Evolutionary conservation across 805 yeast genomes (phyloP).

Genomic region (Wickerhamiella sorbophila): DNA sequence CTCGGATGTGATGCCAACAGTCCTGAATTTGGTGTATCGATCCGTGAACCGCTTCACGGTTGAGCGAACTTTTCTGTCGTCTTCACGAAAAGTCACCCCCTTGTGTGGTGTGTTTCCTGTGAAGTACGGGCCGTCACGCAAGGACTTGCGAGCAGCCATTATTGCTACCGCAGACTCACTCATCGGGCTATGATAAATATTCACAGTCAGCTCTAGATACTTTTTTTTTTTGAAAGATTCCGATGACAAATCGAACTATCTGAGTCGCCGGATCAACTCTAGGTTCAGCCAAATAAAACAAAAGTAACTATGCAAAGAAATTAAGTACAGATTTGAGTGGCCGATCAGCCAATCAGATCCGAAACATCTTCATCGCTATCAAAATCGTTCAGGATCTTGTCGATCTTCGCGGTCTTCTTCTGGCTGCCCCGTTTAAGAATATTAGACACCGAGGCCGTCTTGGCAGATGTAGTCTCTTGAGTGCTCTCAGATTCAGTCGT

Average conservation of each 20-base stretch:
- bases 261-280: too few species aligned
- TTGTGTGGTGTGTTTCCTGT: conserved; percentile 13
- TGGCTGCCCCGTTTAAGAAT: conserved; percentile 6
- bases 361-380: conserved; percentile 24
- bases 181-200: too few species aligned
- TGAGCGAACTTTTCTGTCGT: conserved; percentile 28
- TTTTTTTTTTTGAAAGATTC: too few species aligned
- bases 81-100: conserved; percentile 13
- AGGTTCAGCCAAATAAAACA: background rate
- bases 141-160: conserved; percentile 2
- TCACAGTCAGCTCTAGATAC: too few species aligned
- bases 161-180: background rate
- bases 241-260: too few species aligned
- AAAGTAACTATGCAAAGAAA: background rate
- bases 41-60: conserved; percentile 77
- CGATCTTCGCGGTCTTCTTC: conserved; percentile 9
- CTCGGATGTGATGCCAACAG: conserved; percentile 54
- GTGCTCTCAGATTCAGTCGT: conserved; percentile 6
- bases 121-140: conserved; percentile 16
- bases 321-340: background rate
- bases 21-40: conserved; percentile 53
- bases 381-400: conserved; percentile 17
- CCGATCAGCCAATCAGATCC: conserved; percentile 15
- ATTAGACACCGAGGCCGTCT: conserved; percentile 7
- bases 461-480: background rate